Evolutionary conservation across 2,329 filamentous ascomycete genomes (phyloP).

Genomic region (Aspergillus phoenicis): DNA sequence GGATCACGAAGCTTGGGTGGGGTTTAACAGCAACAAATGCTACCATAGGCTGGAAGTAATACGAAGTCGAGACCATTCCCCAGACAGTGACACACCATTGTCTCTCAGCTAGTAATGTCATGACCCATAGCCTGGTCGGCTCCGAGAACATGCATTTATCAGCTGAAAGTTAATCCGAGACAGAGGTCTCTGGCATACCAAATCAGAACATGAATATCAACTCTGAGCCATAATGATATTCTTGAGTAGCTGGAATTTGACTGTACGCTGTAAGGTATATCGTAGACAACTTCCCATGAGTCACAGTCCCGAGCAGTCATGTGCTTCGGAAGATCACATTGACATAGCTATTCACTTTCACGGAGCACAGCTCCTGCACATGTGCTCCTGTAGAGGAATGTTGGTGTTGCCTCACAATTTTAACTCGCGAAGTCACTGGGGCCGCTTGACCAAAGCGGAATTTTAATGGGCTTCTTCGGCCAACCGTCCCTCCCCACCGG

Average conservation of each 20-base stretch:
- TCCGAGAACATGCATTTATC: conserved; percentile 1
- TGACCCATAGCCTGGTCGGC: conserved; percentile 4
- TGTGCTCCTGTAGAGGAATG: neutral
- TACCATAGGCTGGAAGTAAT: conserved; percentile 17
- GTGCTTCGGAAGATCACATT: neutral
- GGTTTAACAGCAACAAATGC: conserved; percentile 7
- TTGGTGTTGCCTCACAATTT: neutral
- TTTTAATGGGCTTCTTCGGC: neutral
- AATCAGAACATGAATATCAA: neutral
- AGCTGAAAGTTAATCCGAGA: neutral
- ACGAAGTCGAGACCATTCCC: conserved; percentile 22
- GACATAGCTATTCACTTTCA: neutral
- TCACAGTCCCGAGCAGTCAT: neutral
- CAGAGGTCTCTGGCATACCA: neutral
- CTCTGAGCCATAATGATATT: neutral
- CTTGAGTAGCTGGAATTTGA: neutral
- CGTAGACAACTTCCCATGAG: neutral
- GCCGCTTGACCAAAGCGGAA: neutral
- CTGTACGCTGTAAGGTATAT: neutral
- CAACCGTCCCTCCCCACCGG: neutral
- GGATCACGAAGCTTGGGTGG: conserved; percentile 31
- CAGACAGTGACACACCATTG: conserved; percentile 4
- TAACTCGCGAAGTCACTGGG: neutral
- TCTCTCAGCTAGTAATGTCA: conserved; percentile 4
- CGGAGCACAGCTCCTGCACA: neutral